phyloP scores from a whole-genome alignment of 2,329 filamentous ascomycete genomes.

The Colletotrichum phormii region DNA sequence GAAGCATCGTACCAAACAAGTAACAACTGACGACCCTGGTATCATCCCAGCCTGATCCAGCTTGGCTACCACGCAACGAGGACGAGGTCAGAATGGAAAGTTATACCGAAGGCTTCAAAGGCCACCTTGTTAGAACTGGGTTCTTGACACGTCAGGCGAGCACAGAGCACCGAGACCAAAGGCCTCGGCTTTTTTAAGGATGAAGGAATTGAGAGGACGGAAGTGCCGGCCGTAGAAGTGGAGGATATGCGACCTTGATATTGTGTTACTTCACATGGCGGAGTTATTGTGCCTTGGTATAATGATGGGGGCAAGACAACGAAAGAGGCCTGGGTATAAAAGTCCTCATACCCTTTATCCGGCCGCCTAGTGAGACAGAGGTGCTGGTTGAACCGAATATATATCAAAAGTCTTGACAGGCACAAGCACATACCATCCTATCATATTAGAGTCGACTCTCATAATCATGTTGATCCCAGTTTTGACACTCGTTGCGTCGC shows the following conservation, averaged over 20 bases:
- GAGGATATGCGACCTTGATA: background rate
- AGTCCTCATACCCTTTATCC: background rate
- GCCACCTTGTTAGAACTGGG: background rate
- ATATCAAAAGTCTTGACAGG: background rate
- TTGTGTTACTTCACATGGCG: background rate
- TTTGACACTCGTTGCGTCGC: constrained; percentile 13
- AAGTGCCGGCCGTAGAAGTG: background rate
- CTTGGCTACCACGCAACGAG: background rate
- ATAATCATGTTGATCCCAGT: constrained; percentile 9
- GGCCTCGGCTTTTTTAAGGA: background rate
- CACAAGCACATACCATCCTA: background rate
- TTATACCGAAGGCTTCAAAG: background rate
- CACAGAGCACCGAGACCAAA: background rate
- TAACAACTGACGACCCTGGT: background rate
- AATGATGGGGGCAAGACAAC: background rate
- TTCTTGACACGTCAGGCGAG: background rate
- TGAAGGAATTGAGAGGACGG: background rate
- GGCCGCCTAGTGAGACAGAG: background rate
- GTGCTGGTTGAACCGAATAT: background rate
- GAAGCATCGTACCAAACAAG: background rate
- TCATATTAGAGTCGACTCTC: background rate
- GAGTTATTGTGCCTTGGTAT: background rate
- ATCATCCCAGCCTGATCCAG: background rate
- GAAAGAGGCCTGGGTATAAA: background rate
- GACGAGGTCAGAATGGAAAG: background rate